Evolutionary conservation across 2,329 filamentous ascomycete species (phyloP), one percentile per base, ranked within the genome.

Genomic region (Neophaeococcomyces mojaviensis): DNA sequence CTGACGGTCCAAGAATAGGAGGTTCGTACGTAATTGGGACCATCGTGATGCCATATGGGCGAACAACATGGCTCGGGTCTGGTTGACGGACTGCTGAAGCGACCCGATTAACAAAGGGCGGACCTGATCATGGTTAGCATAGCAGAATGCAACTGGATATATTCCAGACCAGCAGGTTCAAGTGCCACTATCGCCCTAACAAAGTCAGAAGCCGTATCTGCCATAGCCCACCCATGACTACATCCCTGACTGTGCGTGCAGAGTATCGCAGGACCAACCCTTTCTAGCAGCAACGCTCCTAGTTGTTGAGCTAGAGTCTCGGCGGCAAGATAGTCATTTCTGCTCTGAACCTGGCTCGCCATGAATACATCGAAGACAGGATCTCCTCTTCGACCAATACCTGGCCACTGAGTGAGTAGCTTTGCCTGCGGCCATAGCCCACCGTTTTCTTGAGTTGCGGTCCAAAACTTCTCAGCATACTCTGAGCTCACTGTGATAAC

Each of bases 131-230:
- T 63, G 49, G 0, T 52, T 55, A 18, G 56, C 63, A n/a, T n/a
- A 59, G 63, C 30, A 70, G n/a, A 64, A 24, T 66, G 57, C 8
- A 61, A 62, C 12, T 74, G 68, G 20, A 53, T 60, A 52, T 73
- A 77, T 0, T 74, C 76, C 1, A 76, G 76, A 0, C 76, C 76
- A 3, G 63, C 58, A 0, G 76, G 76, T 53, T 80, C 77, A 10
- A 81, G 50, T 1, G 69, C 64, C 1, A 81, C 59, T 16, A 78
- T 67, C 0, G 62, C 69, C 16, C 67, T 67, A 2, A 79, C 69
- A 0, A 72, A 60, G 0, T 68, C 52, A 0, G 77, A 75, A 3
- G 67, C 58, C 2, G 61, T 58, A 52, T 81, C 77, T 2, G 69
- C 71, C 7, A 72, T 64, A 7, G 72, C 62, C 68, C 68, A 76